phyloP scores from a whole-genome alignment of 345 rosid genomes.

The Geranium rotundifolium region DNA sequence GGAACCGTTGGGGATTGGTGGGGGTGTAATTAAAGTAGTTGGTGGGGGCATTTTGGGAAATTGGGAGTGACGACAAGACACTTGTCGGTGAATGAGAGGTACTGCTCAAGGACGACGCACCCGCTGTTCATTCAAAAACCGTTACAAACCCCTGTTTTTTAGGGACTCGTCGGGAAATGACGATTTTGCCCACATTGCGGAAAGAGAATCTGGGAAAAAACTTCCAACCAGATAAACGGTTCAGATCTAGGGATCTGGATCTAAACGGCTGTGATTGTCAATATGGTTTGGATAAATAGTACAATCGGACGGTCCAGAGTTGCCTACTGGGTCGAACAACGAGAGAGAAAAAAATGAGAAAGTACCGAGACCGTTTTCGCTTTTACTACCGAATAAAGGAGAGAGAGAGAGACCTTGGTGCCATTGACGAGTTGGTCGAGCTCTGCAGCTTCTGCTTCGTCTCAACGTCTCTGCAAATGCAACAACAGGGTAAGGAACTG shows the following conservation, averaged over 20 bases:
- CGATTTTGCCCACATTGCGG: background rate
- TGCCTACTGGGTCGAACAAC: too few species aligned
- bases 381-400: background rate
- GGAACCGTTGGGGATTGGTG: background rate
- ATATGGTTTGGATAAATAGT: too few species aligned
- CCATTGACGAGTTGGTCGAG: conserved; percentile 60
- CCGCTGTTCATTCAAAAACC: too few species aligned
- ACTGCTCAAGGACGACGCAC: too few species aligned
- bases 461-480: conserved; percentile 33
- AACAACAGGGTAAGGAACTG: background rate
- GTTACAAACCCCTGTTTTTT: too few species aligned
- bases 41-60: background rate
- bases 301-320: conserved; percentile 16
- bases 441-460: conserved; percentile 36
- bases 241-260: conserved; percentile 52
- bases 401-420: conserved; percentile 23
- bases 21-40: background rate
- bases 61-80: background rate
- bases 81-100: background rate
- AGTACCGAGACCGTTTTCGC: too few species aligned
- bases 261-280: conserved; percentile 8
- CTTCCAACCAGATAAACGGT: conserved; percentile 31
- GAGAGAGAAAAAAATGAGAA: too few species aligned
- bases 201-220: background rate
- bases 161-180: too few species aligned